Base-by-base conservation (phyloP, 2,329 filamentous ascomycete species). In the Pseudopithomyces chartarum region DNA sequence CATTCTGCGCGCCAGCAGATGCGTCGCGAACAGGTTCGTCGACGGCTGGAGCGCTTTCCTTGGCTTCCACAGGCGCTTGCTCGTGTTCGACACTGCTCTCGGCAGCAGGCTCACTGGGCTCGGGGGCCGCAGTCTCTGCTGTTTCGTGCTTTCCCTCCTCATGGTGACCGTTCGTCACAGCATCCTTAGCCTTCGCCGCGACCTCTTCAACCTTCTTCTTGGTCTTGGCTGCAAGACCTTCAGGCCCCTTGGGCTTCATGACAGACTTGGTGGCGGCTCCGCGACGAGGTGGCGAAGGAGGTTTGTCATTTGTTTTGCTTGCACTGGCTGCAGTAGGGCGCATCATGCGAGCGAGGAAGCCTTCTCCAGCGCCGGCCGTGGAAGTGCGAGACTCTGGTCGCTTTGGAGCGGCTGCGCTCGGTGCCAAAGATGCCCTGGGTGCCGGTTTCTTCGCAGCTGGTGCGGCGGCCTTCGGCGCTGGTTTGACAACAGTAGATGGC, bases 261-360 rank as follows among this genome's bases (percentile, higher is more conserved):
- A 58, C 51, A 17, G 68, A 50, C 50, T 56, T 64, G 17, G 51
- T 43, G 13, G 62, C 57, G 12, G 61, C 51, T 39, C 70, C 68
- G 26, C 65, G 67, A 12, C 77, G 75, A 32, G 78, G 74, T 57
- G 74, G 73, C 22, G 55, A 70, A 15, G 73, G 72, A 19, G 70
- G 69, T 76, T 90, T 91, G 5, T 90, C 88, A 2, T 84, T 79
- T 0, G 84, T 83, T 76, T 91, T 92, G 60, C 82, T 87, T 8
- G 87, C 83, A 5, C 87, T 91, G 44, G 85, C 81, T 43, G 88
- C 84, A 0, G 90, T 93, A 2, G 90, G 90, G 39, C 90, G 82
- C 86, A 89, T 92, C 90, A 93, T 92, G 51, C 90, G 85, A n/a
- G 89, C 89, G 23, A 93, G 78, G 75, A 93, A 93, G 13, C 86